Evolutionary conservation across 257 asterid genomes (phyloP), one percentile per base, ranked within the genome.

Genomic region (Leptodermis oblonga): DNA sequence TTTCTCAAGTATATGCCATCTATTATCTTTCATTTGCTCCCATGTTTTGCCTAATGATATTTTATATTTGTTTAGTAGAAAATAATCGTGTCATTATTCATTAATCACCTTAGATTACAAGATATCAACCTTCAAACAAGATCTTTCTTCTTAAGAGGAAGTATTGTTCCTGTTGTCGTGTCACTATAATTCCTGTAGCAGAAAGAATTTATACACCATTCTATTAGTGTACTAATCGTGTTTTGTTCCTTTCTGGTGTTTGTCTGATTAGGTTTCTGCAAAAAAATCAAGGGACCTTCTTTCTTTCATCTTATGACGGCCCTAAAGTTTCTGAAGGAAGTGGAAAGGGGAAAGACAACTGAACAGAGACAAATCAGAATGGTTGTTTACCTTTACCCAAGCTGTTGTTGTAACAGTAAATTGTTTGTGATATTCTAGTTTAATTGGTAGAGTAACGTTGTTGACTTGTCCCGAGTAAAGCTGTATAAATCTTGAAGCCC

Each of bases 1-100:
- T 87, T 94, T 82, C 90, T 94, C 78, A 91, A 82, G 99, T 94
- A 86, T 70, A 36, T 69, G 54, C 42, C 73, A 51, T 70, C 70
- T 18, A 45, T 63, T 74, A 54, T 72, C 23, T 55, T 76, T 59
- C 61, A 28, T 49, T 45, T 56, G 65, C 54, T 34, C 53, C 33
- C 53, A 17, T 15, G 6, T 55, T 13, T 0, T 33, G 23, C 33
- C 23, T 52, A 48, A 25, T 70, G 7, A 51, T 5, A 30, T 51
- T n/a, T 0, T 5, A 8, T 39, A 67, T 49, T 43, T 31, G 23
- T 18, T 62, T 15, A 48, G 18, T 3, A 49, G 18, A 37, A 26
- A 52, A 36, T 22, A 15, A 37, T 45, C 23, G 22, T 10, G 5
- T 39, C 3, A 34, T 34, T 34, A 34, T 3, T n/a, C n/a, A 49